These are phyloP conservation scores for Arthrobotrys musiformis DNA, from an alignment of 2,329 filamentous ascomycete species.

Conservation along the genomic window DNA sequence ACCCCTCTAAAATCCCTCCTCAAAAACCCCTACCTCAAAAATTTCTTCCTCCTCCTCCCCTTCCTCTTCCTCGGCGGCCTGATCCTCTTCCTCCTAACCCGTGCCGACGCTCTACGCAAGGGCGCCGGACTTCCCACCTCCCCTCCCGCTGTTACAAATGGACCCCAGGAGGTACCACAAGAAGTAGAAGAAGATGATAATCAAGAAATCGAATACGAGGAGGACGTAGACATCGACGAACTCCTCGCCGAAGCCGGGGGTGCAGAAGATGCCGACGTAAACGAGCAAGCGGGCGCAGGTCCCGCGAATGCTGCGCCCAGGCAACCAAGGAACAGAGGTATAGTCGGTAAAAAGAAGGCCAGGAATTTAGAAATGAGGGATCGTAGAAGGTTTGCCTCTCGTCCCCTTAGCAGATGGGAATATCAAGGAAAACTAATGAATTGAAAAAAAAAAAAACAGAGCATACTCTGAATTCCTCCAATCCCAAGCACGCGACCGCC, in stretches of 20 bases:
- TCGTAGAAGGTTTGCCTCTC: constrained; percentile 29
- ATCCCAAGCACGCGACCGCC: constrained; percentile 39
- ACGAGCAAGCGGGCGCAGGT: neutral
- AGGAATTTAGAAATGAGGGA: constrained; percentile 52
- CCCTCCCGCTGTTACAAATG: neutral
- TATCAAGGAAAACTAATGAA: neutral
- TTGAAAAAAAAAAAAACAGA: constrained; percentile 8
- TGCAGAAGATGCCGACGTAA: neutral
- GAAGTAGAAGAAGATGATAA: neutral
- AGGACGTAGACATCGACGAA: constrained; percentile 32
- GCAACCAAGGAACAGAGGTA: constrained; percentile 26
- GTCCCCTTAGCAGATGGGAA: too few species aligned
- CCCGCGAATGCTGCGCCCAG: constrained; percentile 14
- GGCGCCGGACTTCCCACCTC: constrained; percentile 43
- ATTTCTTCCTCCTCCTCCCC: constrained; percentile 51
- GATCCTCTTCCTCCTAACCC: constrained; percentile 50
- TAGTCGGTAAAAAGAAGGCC: constrained; percentile 54
- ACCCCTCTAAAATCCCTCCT: constrained; percentile 28
- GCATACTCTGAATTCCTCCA: constrained; percentile 51
- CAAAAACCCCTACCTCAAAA: constrained; percentile 37
- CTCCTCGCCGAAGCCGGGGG: constrained; percentile 44
- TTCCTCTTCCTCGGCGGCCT: constrained; percentile 50
- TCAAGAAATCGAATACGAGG: constrained; percentile 4
- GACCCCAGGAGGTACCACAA: neutral
- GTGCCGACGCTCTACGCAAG: constrained; percentile 35